A percentile compares a stretch with the other conserved stretches of the same genome.
These are phyloP conservation scores for Naegleria gruberi DNA, from an alignment of 208 protist species.

Conservation along the genomic window DNA sequence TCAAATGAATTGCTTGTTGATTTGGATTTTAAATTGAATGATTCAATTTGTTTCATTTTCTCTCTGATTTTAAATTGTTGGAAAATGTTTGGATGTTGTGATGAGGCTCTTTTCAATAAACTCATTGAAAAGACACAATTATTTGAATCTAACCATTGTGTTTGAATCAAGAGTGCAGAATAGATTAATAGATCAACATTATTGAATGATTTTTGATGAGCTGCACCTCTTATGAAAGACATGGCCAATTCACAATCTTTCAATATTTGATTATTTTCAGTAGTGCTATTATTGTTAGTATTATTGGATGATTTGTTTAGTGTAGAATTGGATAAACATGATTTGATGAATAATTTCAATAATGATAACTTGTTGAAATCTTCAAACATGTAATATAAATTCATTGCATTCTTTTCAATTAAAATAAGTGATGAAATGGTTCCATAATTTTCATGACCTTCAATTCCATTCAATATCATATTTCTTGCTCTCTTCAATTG, in stretches of 20 bases:
- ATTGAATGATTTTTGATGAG: background rate
- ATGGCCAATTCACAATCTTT: background rate
- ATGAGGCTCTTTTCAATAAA: background rate
- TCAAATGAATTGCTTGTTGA: background rate
- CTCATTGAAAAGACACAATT: background rate
- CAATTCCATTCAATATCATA: background rate
- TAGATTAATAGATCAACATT: background rate
- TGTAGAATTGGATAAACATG: background rate
- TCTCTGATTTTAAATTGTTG: background rate
- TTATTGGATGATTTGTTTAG: too few relatives aligned
- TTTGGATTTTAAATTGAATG: background rate
- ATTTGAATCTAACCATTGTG: background rate
- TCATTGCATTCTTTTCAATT: background rate
- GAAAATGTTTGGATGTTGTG: background rate
- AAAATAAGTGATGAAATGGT: background rate
- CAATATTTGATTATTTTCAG: too few relatives aligned
- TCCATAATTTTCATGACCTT: background rate
- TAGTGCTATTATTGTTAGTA: too few relatives aligned
- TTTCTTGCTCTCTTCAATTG: background rate
- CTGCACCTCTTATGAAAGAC: background rate
- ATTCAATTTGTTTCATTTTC: background rate
- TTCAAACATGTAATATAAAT: background rate
- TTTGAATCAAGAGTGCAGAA: background rate
- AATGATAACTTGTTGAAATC: background rate
- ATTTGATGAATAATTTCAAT: background rate